Evolutionary conservation across 1,139 yeast genomes (phyloP), one percentile per base, ranked within the genome.

Genomic region (Pichia sp.): DNA sequence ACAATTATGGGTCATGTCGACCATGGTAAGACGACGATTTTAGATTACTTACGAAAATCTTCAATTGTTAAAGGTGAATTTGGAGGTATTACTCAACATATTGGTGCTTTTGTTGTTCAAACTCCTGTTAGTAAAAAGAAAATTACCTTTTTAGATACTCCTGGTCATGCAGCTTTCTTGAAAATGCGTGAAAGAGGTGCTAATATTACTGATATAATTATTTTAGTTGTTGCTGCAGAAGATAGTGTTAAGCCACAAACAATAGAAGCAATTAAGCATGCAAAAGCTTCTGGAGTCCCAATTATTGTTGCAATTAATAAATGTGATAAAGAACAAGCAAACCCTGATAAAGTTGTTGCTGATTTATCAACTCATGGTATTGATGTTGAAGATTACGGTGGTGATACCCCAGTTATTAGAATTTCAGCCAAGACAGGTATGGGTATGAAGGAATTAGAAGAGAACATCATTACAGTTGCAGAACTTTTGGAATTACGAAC

Each of bases 1-100:
- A 90, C 98, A 0, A 87, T 92, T 43, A 92, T 92, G 97, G 99
- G 99, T 5, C 99, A 92, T 64, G 98, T 92, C 35, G 99, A 92
- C 63, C 99, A 92, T 61, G 99, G 99, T 1, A 92, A 92, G 61
- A 92, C 99, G 2, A 90, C 98, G 0, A 83, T 92, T 52, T 71
- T 92, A 48, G 98, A 94, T 61, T 77, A 80, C 55, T 68, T 94
- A 55, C 73, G 97, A 40, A 87, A 87, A 55, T 82, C 96, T 0
- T 78, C 89, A 0, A 78, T 92, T 8, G 97, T 84, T 0, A 78
- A 79, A 29, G 76, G 80, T 36, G 99, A 92, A 59, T 87, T 82
- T 62, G 99, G 99, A 41, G 98, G 99, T 24, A 92, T 92, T 43
- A 92, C 99, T 0, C 99, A 92, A 62, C 97, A 90, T 61, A 92